Conservation (phyloP, 176 grass and related monocot genomes). For the Bothriochloa decipiens region DNA sequence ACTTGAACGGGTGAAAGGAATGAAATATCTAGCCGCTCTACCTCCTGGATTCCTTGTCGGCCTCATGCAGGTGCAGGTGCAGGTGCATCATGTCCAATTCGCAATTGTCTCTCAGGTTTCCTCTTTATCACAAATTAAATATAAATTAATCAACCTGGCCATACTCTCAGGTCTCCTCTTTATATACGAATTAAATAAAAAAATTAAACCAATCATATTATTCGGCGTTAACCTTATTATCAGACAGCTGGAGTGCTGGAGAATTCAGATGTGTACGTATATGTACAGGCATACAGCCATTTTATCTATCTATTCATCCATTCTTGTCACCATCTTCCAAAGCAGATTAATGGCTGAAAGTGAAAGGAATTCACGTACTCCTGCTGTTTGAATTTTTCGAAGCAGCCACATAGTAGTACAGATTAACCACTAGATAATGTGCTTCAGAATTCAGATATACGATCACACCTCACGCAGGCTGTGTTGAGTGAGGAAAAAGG, state of each 20-base stretch:
- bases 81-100: no score
- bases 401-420: not conserved
- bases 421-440: not conserved
- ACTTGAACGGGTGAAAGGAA: not conserved
- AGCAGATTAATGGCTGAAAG: not conserved
- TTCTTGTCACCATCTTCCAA: not conserved
- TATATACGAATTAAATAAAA: not conserved
- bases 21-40: constrained; percentile 19
- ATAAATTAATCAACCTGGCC: not conserved
- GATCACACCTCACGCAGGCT: not conserved
- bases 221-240: constrained; percentile 1
- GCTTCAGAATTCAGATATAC: not conserved
- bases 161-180: not conserved
- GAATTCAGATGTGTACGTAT: not conserved
- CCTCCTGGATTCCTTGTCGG: constrained; percentile 48
- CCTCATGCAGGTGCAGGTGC: constrained; percentile 16
- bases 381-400: not conserved
- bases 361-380: not conserved
- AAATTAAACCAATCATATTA: not conserved
- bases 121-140: not conserved
- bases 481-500: not conserved
- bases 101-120: no score
- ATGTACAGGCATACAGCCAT: not conserved
- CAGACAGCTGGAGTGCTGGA: constrained; percentile 28
- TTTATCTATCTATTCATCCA: not conserved